Conservation (phyloP, 2,329 filamentous ascomycete species). For the Blastomyces emzantsi region DNA sequence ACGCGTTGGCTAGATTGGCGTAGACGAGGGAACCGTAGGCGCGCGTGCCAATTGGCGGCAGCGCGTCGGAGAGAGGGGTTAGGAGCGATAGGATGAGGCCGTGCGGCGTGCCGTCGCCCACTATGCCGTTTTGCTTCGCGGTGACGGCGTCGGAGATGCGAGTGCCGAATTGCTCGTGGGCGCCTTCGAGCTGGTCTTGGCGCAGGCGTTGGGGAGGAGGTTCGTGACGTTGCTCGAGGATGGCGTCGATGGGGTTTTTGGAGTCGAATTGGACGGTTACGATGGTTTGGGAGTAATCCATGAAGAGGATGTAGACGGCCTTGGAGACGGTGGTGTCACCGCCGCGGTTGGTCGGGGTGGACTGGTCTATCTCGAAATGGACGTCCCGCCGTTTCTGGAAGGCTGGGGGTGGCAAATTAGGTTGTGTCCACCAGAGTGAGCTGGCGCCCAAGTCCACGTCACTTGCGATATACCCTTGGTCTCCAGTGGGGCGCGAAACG, state of each 20-base stretch:
- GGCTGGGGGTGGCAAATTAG: conserved; percentile 67
- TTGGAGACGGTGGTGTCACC: conserved; percentile 66
- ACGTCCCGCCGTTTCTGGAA: conserved; percentile 79
- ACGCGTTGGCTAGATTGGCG: conserved; percentile 88
- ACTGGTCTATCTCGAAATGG: conserved; percentile 72
- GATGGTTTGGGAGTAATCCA: conserved; percentile 93
- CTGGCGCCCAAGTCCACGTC: conserved; percentile 70
- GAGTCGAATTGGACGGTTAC: conserved; percentile 73
- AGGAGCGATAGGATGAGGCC: conserved; percentile 72
- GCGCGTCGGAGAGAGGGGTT: conserved; percentile 59
- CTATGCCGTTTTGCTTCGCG: conserved; percentile 65
- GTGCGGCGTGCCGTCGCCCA: conserved; percentile 76
- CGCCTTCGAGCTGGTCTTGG: conserved; percentile 86
- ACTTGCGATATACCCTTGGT: conserved; percentile 76
- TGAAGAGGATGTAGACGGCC: conserved; percentile 78
- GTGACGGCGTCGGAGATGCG: conserved; percentile 62
- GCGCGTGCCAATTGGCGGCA: conserved; percentile 76
- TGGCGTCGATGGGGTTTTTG: conserved; percentile 60
- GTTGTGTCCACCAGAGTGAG: conserved; percentile 80
- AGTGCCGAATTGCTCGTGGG: conserved; percentile 72
- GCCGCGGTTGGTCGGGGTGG: conserved; percentile 57
- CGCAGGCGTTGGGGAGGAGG: conserved; percentile 69
- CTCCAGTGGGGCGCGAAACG: conserved; percentile 60
- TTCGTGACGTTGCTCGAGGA: conserved; percentile 79
- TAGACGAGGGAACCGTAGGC: conserved; percentile 90